Conservation (phyloP, 345 rosid species). For the Arabis hirsuta region DNA sequence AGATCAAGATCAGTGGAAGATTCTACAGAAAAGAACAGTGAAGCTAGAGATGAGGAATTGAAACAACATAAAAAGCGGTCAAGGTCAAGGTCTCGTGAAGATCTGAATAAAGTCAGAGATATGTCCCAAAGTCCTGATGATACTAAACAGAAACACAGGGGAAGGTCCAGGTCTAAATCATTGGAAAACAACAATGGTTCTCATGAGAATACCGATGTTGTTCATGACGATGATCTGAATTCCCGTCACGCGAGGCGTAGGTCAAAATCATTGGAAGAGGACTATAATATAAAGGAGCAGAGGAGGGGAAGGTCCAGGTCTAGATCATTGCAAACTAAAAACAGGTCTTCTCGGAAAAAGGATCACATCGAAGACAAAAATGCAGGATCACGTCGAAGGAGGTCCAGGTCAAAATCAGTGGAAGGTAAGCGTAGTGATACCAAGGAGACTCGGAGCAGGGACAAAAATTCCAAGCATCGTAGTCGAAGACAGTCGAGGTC, state of each 20-base stretch:
- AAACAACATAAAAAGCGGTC: constrained; percentile 52
- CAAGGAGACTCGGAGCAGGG: constrained; percentile 56
- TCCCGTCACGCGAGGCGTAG: constrained; percentile 52
- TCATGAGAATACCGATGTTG: constrained; percentile 46
- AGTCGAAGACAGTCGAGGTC: constrained; percentile 72
- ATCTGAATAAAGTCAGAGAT: constrained; percentile 44
- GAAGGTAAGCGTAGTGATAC: constrained; percentile 52
- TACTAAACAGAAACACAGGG: constrained; percentile 51
- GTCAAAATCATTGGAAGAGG: constrained; percentile 64
- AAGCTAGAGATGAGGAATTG: constrained; percentile 48
- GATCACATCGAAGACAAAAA: constrained; percentile 54
- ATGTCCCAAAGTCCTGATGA: constrained; percentile 52
- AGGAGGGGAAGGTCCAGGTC: constrained; percentile 65
- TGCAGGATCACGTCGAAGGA: constrained; percentile 55
- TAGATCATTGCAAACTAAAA: constrained; percentile 55
- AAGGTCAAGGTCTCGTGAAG: constrained; percentile 66
- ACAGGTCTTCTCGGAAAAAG: constrained; percentile 40
- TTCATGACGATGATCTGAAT: constrained; percentile 49
- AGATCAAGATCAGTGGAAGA: constrained; percentile 65
- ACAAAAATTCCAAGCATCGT: constrained; percentile 58
- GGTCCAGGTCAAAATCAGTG: constrained; percentile 73
- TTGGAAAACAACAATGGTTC: constrained; percentile 44
- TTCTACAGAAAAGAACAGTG: constrained; percentile 47
- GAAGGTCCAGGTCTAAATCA: constrained; percentile 63
- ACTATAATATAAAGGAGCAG: constrained; percentile 47